A percentile compares a stretch with the other conserved stretches of the same genome.
Evolutionary conservation across 2,329 filamentous ascomycete genomes (phyloP).

Genomic region (Claviceps monticola): DNA sequence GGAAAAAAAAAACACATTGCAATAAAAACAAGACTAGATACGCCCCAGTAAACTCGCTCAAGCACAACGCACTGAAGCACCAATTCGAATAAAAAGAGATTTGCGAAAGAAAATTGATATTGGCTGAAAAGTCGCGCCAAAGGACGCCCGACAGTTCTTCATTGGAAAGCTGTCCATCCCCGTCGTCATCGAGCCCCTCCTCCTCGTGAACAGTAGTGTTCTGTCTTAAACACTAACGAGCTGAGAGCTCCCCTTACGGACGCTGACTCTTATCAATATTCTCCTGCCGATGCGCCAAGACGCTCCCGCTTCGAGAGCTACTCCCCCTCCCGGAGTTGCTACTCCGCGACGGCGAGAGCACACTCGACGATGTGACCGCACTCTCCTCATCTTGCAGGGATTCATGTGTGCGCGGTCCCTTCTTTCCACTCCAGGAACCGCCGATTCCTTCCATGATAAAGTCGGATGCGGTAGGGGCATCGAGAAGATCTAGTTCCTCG

Average conservation of each 20-base stretch:
- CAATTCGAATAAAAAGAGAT: background rate
- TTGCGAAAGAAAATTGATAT: background rate
- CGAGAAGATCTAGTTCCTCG: conserved; percentile 48
- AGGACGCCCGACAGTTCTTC: background rate
- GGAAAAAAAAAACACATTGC: no score
- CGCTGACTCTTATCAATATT: no score
- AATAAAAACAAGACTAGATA: no score
- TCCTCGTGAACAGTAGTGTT: background rate
- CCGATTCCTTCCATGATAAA: conserved; percentile 68
- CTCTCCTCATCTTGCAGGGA: background rate
- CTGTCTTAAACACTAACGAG: background rate
- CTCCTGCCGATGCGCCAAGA: background rate
- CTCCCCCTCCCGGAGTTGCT: conserved; percentile 8
- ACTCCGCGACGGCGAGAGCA: conserved; percentile 1
- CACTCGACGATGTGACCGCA: background rate
- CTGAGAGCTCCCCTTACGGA: background rate
- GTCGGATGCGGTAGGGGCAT: conserved; percentile 60
- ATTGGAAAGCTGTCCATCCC: background rate
- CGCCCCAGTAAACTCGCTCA: no score
- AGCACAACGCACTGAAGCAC: no score
- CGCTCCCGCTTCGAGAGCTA: conserved; percentile 2
- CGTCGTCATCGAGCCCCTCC: background rate
- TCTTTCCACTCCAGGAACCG: conserved; percentile 37
- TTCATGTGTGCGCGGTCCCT: background rate
- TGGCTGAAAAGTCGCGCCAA: background rate